Base-by-base conservation (phyloP, 345 rosid species). In the Salix brachista region DNA sequence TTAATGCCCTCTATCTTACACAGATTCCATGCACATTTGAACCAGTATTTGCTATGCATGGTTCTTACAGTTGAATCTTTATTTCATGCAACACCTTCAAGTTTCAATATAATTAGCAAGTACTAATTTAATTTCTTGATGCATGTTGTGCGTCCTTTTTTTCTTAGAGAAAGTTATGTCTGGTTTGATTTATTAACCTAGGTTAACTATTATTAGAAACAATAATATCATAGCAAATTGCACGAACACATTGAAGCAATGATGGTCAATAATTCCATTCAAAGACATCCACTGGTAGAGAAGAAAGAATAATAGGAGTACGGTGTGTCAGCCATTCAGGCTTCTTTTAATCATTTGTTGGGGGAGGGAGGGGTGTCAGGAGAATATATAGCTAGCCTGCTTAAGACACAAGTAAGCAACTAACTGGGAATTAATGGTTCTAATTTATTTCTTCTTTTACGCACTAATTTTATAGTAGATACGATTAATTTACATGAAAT, bases 281-380 rank as follows among this genome's bases (percentile, higher is more conserved):
- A 41, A 70, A 64, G 62, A 50, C 69, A 69, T 37, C 54, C 65
- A 21, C 30, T n/a, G 25, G 67, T 5, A 30, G 67, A 65, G 46
- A 70, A 80, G 83, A 64, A 70, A 77, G 79, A 80, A 77, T 80
- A 70, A 77, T 77, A 19, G 14, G 32, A 70, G 74, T 46, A 74
- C 78, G 70, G 52, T 61, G 76, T 61, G 79, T 66, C 74, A 67
- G 75, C 66, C 9, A 62, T 77, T 65, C 65, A 70, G 77, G 72
- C 56, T 74, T 70, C 62, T 72, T 76, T 62, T 46, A 77, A 76
- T 76, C 78, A 79, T 79, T 82, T 73, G 81, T 78, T 44, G 48
- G 50, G 69, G 70, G 28, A 16, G 71, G 48, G 50, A 65, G 70
- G 28, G 21, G 71, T 72, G 62, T 83, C 75, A 30, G 67, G 30